These are phyloP conservation scores for Yarrowia divulgata DNA, from an alignment of 805 yeast species.

Conservation along the genomic window DNA sequence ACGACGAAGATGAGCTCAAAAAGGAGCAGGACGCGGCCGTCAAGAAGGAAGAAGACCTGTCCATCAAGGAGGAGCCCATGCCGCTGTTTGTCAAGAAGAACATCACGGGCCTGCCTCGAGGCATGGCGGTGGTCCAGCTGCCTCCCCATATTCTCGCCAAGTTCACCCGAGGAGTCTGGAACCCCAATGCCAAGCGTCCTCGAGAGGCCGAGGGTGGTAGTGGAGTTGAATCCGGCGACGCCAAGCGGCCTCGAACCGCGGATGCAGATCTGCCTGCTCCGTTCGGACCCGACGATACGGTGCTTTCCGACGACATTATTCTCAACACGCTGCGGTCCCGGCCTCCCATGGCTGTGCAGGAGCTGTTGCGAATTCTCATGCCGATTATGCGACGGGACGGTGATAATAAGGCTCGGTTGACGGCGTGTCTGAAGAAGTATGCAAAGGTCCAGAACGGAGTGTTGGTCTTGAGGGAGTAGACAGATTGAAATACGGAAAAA, in stretches of 20 bases:
- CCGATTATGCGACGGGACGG: conserved; percentile 68
- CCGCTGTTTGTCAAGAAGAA: conserved; percentile 48
- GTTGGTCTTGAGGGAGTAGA: conserved; percentile 42
- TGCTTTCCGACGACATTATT: conserved; percentile 77
- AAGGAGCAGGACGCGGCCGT: conserved; percentile 11
- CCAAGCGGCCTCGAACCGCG: conserved; percentile 49
- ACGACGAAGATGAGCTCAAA: conserved; percentile 50
- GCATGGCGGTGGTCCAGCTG: conserved; percentile 69
- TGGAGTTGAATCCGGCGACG: conserved; percentile 44
- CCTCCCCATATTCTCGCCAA: conserved; percentile 63
- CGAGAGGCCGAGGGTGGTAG: conserved; percentile 44
- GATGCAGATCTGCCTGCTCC: conserved; percentile 51
- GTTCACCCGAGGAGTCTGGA: conserved; percentile 87
- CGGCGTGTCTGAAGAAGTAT: conserved; percentile 62
- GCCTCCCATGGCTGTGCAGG: conserved; percentile 60
- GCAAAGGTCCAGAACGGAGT: conserved; percentile 61
- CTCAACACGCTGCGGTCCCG: conserved; percentile 61
- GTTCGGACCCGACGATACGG: conserved; percentile 49
- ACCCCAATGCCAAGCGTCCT: conserved; percentile 61
- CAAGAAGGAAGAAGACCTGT: conserved; percentile 43
- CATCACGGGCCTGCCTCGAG: conserved; percentile 57
- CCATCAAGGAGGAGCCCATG: conserved; percentile 52
- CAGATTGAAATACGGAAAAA: background rate
- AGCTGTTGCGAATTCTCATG: conserved; percentile 65
- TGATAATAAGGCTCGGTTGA: conserved; percentile 68